Evolutionary conservation across 31 red algal species (phyloP).

Genomic region (Endocladia muricata): DNA sequence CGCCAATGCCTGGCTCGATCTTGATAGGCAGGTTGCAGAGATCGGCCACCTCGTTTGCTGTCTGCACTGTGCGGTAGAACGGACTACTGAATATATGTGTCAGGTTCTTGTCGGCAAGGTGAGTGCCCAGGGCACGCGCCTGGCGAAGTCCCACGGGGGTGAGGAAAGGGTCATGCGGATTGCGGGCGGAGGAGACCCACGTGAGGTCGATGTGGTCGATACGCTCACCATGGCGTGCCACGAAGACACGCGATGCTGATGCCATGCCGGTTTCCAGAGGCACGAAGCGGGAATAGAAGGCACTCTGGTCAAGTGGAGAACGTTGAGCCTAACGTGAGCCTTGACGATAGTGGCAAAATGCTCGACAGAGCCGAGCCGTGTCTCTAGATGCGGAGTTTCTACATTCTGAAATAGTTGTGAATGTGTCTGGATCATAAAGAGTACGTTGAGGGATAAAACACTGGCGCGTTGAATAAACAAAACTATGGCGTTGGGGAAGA

Average conservation of each 20-base stretch:
- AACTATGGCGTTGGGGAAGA: too few relatives aligned
- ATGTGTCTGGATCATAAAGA: too few relatives aligned
- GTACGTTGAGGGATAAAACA: too few relatives aligned
- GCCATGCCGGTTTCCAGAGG: background rate
- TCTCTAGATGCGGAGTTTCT: too few relatives aligned
- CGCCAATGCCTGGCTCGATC: conserved; percentile 30
- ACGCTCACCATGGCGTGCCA: conserved; percentile 89
- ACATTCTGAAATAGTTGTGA: too few relatives aligned
- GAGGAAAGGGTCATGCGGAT: conserved; percentile 76
- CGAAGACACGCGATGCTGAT: conserved; percentile 38
- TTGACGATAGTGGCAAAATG: too few relatives aligned
- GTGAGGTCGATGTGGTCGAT: conserved; percentile 72
- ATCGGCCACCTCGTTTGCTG: conserved; percentile 48
- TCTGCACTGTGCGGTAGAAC: conserved; percentile 52
- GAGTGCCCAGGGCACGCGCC: conserved; percentile 50
- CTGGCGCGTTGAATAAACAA: too few relatives aligned
- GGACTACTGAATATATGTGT: conserved; percentile 44
- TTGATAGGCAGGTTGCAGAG: conserved; percentile 35
- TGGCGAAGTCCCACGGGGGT: conserved; percentile 64
- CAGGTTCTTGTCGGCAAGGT: conserved; percentile 1
- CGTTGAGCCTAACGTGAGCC: too few relatives aligned
- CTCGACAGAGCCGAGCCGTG: too few relatives aligned
- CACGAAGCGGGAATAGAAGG: too few relatives aligned
- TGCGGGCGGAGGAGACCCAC: conserved; percentile 50
- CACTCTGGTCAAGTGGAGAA: too few relatives aligned